Base-by-base conservation (phyloP, 2,329 filamentous ascomycete species). In the Alternaria incomplexa region DNA sequence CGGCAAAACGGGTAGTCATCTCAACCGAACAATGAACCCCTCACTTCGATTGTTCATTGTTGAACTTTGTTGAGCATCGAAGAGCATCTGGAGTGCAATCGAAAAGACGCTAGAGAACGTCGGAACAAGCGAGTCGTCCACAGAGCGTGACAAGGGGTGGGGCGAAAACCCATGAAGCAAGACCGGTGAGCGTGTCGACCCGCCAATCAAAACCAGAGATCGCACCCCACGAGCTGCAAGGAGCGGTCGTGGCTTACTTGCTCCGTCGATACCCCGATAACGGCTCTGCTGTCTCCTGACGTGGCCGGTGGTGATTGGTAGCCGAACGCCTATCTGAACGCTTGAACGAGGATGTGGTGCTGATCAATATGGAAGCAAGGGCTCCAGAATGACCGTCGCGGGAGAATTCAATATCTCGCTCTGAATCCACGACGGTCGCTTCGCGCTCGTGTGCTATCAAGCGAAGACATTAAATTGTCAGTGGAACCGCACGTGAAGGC, bases 241-340 rank as follows among this genome's bases (percentile, higher is more conserved):
- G 74, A 74, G 71, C 73, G 73, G 71, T 61, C 63, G 67, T 76
- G 76, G 75, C 74, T 77, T 77, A 70, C 72, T 59, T 63, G 59
- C 62, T 65, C 71, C 67, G 58, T 66, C 69, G 60, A 70, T 68
- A 67, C 67, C 75, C 76, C 77, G 76, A 79, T 78, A 79, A 79
- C 75, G 77, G 76, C 76, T 75, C 68, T 69, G 64, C 65, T 73
- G 67, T 71, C 67, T 69, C 64, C 68, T 68, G 76, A 79, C 77
- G 77, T 79, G 77, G 74, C 77, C 73, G 26, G 65, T 68, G 54
- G 22, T 78, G 74, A 79, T 79, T 79, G 77, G 77, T 56, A 67
- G 69, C 45, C 28, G 44, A 40, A 56, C 68, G 69, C 54, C 66
- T 69, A 70, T 73, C 73, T 75, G 69, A 71, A 73, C 69, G 67